Conservation (phyloP, 768 basidiomycete species). For the Clavaria fumosa region DNA sequence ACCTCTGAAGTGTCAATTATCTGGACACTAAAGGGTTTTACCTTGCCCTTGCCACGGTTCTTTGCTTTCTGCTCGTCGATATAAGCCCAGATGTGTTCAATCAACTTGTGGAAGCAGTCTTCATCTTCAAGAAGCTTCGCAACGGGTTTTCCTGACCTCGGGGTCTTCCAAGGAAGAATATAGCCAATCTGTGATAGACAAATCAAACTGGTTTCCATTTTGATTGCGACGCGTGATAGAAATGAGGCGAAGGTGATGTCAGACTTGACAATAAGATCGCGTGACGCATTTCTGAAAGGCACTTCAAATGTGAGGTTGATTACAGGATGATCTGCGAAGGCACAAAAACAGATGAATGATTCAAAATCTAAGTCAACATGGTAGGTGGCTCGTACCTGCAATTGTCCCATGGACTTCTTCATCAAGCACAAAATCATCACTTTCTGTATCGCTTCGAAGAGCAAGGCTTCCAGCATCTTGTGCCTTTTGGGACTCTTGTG, state of each 20-base stretch:
- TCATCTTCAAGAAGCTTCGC: slow-evolving; percentile 3
- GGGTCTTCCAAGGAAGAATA: slow-evolving; percentile 11
- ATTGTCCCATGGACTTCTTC: too few relatives aligned
- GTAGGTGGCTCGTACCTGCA: too few relatives aligned
- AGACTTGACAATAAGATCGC: slow-evolving; percentile 1
- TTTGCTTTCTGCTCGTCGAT: slow-evolving; percentile 2
- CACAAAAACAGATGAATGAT: too few relatives aligned
- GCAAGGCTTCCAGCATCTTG: too few relatives aligned
- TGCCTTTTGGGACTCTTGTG: too few relatives aligned
- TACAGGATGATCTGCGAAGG: too few relatives aligned
- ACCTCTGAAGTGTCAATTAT: slow-evolving; percentile 5
- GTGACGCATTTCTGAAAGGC: slow-evolving; percentile 1
- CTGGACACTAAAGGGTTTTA: slow-evolving; percentile 5
- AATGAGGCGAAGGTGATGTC: neutral
- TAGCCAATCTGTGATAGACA: slow-evolving; percentile 11
- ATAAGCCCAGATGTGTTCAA: slow-evolving; percentile 8
- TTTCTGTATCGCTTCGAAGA: too few relatives aligned
- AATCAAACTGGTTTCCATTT: slow-evolving; percentile 5
- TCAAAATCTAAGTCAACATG: too few relatives aligned
- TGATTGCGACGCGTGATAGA: slow-evolving; percentile 1
- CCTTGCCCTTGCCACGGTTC: slow-evolving; percentile 5
- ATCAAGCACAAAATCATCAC: too few relatives aligned
- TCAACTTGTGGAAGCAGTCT: slow-evolving; percentile 7
- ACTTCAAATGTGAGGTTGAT: slow-evolving; percentile 4
- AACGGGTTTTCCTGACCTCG: slow-evolving; percentile 11